A percentile compares a stretch with the other conserved stretches of the same genome.
Evolutionary conservation across 805 yeast species (phyloP).

Genomic region (Wickerhamomyces queroliae): DNA sequence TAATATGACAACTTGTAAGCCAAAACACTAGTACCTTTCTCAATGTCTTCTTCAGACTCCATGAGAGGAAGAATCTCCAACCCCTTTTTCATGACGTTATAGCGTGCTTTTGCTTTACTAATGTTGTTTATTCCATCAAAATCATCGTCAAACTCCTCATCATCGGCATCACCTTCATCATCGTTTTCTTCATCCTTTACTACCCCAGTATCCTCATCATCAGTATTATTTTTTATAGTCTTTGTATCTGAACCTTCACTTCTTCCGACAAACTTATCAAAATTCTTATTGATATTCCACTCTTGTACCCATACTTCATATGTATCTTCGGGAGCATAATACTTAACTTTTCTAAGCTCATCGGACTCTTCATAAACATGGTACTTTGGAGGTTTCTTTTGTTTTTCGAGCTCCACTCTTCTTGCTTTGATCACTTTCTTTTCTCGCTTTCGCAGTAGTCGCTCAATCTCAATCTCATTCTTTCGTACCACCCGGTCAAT

Average conservation of each 20-base stretch:
- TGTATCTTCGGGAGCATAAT: slow-evolving; percentile 14
- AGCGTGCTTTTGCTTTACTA: not conserved
- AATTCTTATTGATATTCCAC: slow-evolving; percentile 6
- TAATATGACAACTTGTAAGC: slow-evolving; percentile 2
- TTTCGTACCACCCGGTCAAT: too few relatives aligned
- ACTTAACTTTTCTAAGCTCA: not conserved
- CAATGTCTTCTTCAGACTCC: not conserved
- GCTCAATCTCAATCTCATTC: too few relatives aligned
- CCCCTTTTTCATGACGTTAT: slow-evolving; percentile 4
- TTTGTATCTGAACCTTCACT: not conserved
- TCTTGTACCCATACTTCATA: slow-evolving; percentile 20
- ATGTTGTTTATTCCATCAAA: not conserved
- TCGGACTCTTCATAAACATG: slow-evolving; percentile 2
- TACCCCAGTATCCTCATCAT: not conserved
- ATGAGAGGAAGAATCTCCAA: slow-evolving; percentile 11
- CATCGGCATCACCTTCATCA: slow-evolving; percentile 13
- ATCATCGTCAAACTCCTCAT: not conserved
- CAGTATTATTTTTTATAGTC: not conserved
- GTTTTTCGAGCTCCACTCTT: too few relatives aligned
- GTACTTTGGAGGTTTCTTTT: too few relatives aligned
- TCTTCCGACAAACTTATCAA: slow-evolving; percentile 1
- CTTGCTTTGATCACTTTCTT: too few relatives aligned
- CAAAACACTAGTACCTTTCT: not conserved
- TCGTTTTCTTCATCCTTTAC: not conserved
- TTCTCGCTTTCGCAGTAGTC: too few relatives aligned